Evolutionary conservation across 169 alveolate genomes (phyloP).

Genomic region (Eimeria praecox): DNA sequence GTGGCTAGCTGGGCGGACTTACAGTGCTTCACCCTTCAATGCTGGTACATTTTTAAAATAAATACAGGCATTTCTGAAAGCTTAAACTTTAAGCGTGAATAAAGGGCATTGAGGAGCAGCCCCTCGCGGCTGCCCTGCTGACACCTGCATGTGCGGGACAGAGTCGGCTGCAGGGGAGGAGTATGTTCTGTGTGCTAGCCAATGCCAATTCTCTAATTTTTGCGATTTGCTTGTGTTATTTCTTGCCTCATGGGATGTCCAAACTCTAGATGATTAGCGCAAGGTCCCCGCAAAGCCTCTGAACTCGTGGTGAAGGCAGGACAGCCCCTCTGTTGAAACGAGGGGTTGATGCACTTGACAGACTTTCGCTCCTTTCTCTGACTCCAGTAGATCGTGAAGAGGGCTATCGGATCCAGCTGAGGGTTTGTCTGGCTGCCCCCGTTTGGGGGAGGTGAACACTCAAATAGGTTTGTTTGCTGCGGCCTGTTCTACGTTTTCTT

Average conservation of each 20-base stretch:
- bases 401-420: neutral
- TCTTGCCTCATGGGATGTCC: neutral
- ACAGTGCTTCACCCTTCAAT: neutral
- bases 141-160: constrained; percentile 40
- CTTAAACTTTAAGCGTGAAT: neutral
- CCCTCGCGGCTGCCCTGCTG: constrained; percentile 5
- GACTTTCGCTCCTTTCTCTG: neutral
- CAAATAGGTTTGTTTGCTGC: neutral
- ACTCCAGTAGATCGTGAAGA: neutral
- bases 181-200: neutral
- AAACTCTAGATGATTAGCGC: neutral
- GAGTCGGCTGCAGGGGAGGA: constrained; percentile 41
- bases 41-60: neutral
- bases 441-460: neutral
- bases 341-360: neutral
- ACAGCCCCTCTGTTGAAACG: neutral
- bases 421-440: constrained; percentile 33
- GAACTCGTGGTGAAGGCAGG: neutral
- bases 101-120: neutral
- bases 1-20: neutral
- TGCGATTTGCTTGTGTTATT: neutral
- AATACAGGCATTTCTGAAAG: neutral
- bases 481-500: neutral
- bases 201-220: neutral
- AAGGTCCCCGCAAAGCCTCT: neutral